Evolutionary conservation across 768 basidiomycete genomes (phyloP), one percentile per base, ranked within the genome.

Genomic region (Trametes cingulata): DNA sequence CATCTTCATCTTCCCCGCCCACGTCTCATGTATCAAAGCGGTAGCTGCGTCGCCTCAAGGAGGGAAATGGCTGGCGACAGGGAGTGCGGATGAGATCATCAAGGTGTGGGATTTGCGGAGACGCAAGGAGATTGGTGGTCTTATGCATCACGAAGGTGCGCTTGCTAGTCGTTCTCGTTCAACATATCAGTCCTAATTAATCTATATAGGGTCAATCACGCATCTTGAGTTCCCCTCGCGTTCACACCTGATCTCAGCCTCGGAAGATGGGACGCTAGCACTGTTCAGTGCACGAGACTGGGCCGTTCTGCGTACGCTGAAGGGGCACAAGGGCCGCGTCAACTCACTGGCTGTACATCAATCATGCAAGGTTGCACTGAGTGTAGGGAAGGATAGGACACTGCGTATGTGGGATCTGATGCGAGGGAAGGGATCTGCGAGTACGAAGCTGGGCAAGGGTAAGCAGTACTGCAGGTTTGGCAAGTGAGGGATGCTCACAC

Each of bases 331-430:
- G 61, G 95, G 91, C 0, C 85, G 91, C 24, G 87, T 98, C 60
- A 98, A 98, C 71, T 83, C 83, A 35, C 83, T 97, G 37, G 91
- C 93, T 2, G 87, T 98, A 2, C 97, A 99, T 69, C 96, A 94
- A 0, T 90, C 91, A 0, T 93, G 95, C 6, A 91, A 98, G 67
- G 84, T 98, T 17, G 95, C 89, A 0, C 73, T 99, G 40, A 93
- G 88, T 61, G 94, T 98, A 0, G 96, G 97, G 7, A 88, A 87
- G 68, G 97, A 98, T 68, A 81, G 83, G 64, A 92, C 91, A 3
- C 65, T 98, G 59, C 83, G 95, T 42, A 97, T 99, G 95, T 99
- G 97, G 97, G 97, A 99, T 78, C 77, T 99, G 49, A 95, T 98
- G 92, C 79, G 95, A 45, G 96, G 96, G 0, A 89, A 90, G 72